Evolutionary conservation across 2,329 filamentous ascomycete genomes (phyloP), one percentile per base, ranked within the genome.

Genomic region (Graphiopsis chlorocephala): DNA sequence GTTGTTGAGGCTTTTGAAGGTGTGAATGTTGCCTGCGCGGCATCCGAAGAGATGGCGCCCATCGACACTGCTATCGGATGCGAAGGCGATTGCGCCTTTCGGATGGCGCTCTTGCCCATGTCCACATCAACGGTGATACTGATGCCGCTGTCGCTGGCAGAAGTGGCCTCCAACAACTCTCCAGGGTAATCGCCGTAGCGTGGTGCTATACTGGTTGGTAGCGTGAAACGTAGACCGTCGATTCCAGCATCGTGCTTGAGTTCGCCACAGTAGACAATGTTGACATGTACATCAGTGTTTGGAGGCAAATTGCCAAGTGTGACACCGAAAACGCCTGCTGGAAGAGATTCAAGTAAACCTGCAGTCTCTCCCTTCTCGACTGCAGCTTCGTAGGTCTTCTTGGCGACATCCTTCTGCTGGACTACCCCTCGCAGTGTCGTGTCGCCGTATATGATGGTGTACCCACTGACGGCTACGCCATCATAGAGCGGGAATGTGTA

Each of bases 401-500:
- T 85, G 1, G 90, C 90, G 61, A 85, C 80, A 12, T 84, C 79
- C 63, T 85, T 87, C 70, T 90, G 86, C 72, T 90, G 88, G 48
- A 92, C 89, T 14, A 88, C 75, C 15, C 90, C 89, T 3, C 80
- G 80, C 68, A 91, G 85, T 17, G 85, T 79, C 14, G 86, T 84
- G 33, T 82, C 77, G 35, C 84, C 87, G 55, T 92, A 81, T 15
- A 80, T 84, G 76, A 88, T 92, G 4, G 80, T 84, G 68, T 92
- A 93, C 3, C 80, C 82, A 8, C 89, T 87, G 0, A 93, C 86
- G 7, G 86, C 88, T 17, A 90, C 87, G 11, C 90, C 89, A 71
- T 91, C 88, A 68, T 89, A 90, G 0, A 93, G 80, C 0, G 90
- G 90, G 67, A 93, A 92, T 0, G 83, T 83, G 73, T 93, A 93